Conservation (phyloP, 148 eudicot genomes). For the Hydrangea macrophylla region DNA sequence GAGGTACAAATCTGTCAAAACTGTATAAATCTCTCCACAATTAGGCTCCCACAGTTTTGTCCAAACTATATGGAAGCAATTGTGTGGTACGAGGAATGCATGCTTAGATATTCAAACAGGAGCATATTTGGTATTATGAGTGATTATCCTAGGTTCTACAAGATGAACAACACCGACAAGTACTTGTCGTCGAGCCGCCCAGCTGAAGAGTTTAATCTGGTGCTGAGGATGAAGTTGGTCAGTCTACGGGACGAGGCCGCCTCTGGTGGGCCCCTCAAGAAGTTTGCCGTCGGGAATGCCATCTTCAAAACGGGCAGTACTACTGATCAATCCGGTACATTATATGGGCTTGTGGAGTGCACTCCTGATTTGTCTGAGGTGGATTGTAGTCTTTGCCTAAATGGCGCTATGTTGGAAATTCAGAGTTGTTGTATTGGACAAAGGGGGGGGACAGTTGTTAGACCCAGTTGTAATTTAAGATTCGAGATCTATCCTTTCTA, state of each 20-base stretch:
- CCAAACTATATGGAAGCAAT: constrained; percentile 13
- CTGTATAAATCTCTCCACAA: no score
- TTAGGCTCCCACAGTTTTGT: constrained; percentile 4
- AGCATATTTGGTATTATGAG: constrained; percentile 16
- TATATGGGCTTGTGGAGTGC: constrained; percentile 47
- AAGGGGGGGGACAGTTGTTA: constrained; percentile 25
- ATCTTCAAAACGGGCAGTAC: background rate
- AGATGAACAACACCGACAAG: background rate
- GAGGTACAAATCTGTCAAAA: background rate
- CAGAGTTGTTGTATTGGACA: background rate
- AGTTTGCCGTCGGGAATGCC: constrained; percentile 20
- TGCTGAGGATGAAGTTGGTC: background rate
- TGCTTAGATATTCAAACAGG: constrained; percentile 11
- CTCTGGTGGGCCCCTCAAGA: background rate
- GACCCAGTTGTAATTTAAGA: constrained; percentile 34
- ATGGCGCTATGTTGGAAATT: constrained; percentile 20
- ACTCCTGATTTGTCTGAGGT: constrained; percentile 35
- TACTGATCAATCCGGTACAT: no score
- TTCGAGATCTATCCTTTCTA: constrained; percentile 34
- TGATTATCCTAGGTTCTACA: background rate
- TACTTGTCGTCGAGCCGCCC: constrained; percentile 15
- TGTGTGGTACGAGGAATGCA: constrained; percentile 1
- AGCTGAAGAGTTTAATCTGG: background rate
- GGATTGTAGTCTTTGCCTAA: constrained; percentile 39
- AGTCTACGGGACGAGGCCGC: constrained; percentile 16